Evolutionary conservation across 2,329 filamentous ascomycete genomes (phyloP), one percentile per base, ranked within the genome.

Genomic region (Samsoniella hepiali): DNA sequence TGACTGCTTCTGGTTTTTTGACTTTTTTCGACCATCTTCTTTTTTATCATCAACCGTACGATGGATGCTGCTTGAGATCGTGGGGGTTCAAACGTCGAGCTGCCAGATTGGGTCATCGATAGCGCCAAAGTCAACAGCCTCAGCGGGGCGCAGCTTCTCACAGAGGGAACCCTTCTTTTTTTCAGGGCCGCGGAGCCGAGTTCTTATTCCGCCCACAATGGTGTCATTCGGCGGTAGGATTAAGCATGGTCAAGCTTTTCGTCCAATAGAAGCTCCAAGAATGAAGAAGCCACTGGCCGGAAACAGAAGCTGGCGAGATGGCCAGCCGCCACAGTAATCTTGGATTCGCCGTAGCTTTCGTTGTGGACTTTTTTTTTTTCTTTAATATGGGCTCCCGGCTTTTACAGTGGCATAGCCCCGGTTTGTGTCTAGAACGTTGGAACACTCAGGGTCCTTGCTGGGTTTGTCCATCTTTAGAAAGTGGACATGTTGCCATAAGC

Each of bases 121-220:
- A 49, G 55, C 55, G 55, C 55, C 55, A 58, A 58, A 49, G 40
- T 49, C 53, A 58, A 47, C 55, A 31, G 55, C 55, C 55, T 58
- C 55, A 49, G 55, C 42, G 42, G 55, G 55, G 55, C 55, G 8
- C 38, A n/a, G 38, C 38, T 32, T 40, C 31, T 51, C 10, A 51
- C 49, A 36, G 7, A 36, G n/a, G 50, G 22, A 53, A 17, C 31
- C 50, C 13, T 22, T 22, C 36, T 29, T 27, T 47, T 2, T 38
- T 27, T 31, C 22, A 27, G 27, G 29, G 45, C 13, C 38, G 11
- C 38, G 10, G 38, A 40, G 38, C 44, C 44, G 44, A 47, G n/a
- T 22, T 22, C 22, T 22, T 22, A 22, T 22, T 22, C 22, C 22
- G 22, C 22, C 22, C 22, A 22, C 22, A 51, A 34, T 51, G 29